These are phyloP conservation scores for Yarrowia bubula DNA, from an alignment of 805 yeast species.

Conservation along the genomic window DNA sequence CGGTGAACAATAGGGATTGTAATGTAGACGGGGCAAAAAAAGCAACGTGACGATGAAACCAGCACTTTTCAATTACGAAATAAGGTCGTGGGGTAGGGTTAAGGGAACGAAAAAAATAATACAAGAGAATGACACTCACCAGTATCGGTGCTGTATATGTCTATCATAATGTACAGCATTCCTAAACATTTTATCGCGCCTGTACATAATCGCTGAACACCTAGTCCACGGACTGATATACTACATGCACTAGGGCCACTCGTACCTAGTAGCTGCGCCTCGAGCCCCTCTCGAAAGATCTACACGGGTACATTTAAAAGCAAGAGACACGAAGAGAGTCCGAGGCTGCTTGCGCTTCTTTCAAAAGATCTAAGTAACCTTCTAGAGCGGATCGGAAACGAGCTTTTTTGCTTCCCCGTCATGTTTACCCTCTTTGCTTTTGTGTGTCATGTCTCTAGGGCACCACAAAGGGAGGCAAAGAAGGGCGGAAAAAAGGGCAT, in stretches of 20 bases:
- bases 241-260: too few species aligned
- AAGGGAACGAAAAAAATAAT: background rate
- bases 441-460: background rate
- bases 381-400: background rate
- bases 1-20: background rate
- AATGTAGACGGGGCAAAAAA: background rate
- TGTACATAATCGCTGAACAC: too few species aligned
- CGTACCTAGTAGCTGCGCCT: background rate
- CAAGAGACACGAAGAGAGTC: background rate
- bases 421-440: background rate
- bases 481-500: background rate
- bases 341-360: too few species aligned
- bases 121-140: too few species aligned
- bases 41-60: constrained; percentile 6
- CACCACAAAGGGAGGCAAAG: background rate
- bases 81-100: constrained; percentile 18
- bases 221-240: too few species aligned
- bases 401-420: background rate
- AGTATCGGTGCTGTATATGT: too few species aligned
- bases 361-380: too few species aligned
- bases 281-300: constrained; percentile 4
- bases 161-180: too few species aligned
- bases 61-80: background rate
- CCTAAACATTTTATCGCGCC: too few species aligned
- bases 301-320: constrained; percentile 9